Conservation (phyloP, 495 filamentous ascomycete species). For the Penicillium robsamsonii region DNA sequence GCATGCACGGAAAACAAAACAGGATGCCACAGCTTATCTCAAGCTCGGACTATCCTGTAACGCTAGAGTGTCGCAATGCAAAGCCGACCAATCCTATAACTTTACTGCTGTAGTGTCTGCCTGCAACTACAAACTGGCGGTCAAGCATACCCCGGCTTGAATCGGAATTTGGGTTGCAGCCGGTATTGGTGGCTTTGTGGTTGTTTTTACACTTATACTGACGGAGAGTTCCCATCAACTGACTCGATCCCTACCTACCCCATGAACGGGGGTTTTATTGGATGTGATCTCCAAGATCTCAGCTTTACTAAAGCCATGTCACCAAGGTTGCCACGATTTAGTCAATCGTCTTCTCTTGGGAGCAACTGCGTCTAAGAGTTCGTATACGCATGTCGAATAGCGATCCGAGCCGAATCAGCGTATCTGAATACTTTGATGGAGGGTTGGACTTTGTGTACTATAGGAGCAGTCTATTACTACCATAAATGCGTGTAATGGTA, state of each 20-base stretch:
- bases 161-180: slow-evolving; percentile 4
- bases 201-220: not conserved
- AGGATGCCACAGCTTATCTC: slow-evolving; percentile 11
- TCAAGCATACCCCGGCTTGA: slow-evolving; percentile 8
- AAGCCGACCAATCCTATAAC: slow-evolving; percentile 4
- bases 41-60: not conserved
- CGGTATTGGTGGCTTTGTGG: not conserved
- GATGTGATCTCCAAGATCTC: not conserved
- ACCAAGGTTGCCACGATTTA: not conserved
- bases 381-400: not conserved
- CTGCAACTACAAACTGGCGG: slow-evolving; percentile 11
- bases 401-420: not conserved
- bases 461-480: not conserved
- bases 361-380: not conserved
- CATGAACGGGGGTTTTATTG: not conserved
- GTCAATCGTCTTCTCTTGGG: not conserved
- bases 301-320: not conserved
- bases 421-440: not conserved
- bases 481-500: not conserved
- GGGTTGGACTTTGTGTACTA: not conserved
- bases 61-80: not conserved
- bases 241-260: not conserved
- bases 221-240: not conserved
- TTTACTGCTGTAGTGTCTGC: not conserved
- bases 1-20: not conserved